Base-by-base conservation (phyloP, 2,329 filamentous ascomycete genomes). In the Domatiomyces catenatus region DNA sequence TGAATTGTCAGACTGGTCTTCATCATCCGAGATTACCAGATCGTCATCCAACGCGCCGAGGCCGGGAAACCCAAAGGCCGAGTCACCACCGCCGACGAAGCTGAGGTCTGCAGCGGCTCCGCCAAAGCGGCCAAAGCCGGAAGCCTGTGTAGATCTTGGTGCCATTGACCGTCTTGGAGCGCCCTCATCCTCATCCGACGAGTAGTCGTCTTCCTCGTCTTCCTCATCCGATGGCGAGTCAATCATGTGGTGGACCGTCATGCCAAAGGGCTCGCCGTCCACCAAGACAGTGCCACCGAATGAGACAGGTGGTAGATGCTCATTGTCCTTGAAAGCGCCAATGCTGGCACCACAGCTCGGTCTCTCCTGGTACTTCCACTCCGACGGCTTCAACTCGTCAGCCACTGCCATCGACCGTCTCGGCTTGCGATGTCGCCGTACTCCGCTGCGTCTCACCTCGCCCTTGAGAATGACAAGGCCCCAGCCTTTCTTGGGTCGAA, bases 241-340 rank as follows among this genome's bases (percentile, higher is more conserved):
- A 2, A 96, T 77, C 80, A 96, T 90, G 65, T 96, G 90, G 62
- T 96, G 90, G 0, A 96, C 90, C 19, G 87, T 95, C 86, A 96
- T 92, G 10, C 90, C 90, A 61, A 88, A 92, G 0, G 86, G 79
- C 64, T 84, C 81, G 50, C 84, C 80, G 62, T 96, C 88, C 1
- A 96, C 80, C 28, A 92, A 70, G 42, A 96, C 80, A 3, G 94
- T 75, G 7, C 90, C 90, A 10, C 90, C 90, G 58, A 94, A 88
- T 28, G 87, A 93, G 2, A 94, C 90, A 1, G 90, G 87, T 5
- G 89, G 88, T 2, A 95, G 72, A 62, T 95, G 90, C 44, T 85
- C 81, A 56, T 88, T 80, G 51, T 85, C 84, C 48, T 86, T 81
- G 73, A 86, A 95, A 0, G 89, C 89, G 5, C 90, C 90, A 52